Base-by-base conservation (phyloP, 1,139 yeast species). In the Zygotorulaspora mrakii region DNA sequence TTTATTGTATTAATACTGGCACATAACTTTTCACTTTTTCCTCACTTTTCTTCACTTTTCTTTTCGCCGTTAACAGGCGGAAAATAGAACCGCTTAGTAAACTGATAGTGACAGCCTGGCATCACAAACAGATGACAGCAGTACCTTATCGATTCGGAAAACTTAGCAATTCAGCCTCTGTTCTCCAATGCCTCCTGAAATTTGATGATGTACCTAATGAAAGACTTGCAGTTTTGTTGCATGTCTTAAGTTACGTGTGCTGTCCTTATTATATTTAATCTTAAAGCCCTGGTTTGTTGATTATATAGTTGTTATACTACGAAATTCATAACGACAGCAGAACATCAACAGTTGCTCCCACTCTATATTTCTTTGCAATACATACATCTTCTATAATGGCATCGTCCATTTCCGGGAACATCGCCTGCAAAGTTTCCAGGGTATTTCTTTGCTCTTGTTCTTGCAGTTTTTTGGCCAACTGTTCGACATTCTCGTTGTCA, bases 301-400 rank as follows among this genome's bases (percentile, higher is more conserved):
- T 30, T 10, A 10, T 22, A 22, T 10, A 4, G 25, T 10, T 6
- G 11, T 22, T n/a, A n/a, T n/a, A n/a, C n/a, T n/a, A n/a, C n/a
- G n/a, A n/a, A n/a, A 4, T 5, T 14, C 36, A 53, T 33, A 69
- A 48, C 16, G 64, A 59, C 36, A 70, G 54, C 47, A 78, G 66
- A 4, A 82, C 77, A 55, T 87, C 96, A 2, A 87, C 83, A 38
- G 91, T 82, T 7, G 73, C 74, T 17, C 89, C 94, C 14, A 84
- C 71, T 38, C 82, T 70, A 16, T 85, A 84, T 40, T 77, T 72
- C 55, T 82, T 82, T 59, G 82, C 77, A 1, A 68, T 66, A 20
- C 86, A 72, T 3, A 88, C 81, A 56, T 88, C 96, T 39, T 71
- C 76, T 37, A 88, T 70, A 1, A 88, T 68, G 1, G 76, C 82